These are phyloP conservation scores for Backusella sp. DNA, from an alignment of 192 early-diverging fungal species.

Conservation along the genomic window DNA sequence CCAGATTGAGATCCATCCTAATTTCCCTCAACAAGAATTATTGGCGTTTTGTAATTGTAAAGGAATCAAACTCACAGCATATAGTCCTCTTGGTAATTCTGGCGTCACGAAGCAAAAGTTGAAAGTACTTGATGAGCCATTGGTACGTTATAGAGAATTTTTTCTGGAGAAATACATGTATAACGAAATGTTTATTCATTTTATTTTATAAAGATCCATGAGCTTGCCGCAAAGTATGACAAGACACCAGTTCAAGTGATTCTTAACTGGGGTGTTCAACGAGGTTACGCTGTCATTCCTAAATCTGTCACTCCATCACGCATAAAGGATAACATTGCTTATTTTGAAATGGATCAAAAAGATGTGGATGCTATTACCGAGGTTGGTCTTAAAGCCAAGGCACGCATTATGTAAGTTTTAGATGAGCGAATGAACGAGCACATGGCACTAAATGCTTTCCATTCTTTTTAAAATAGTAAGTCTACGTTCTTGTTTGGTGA, in stretches of 20 bases:
- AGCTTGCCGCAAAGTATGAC: constrained; percentile 44
- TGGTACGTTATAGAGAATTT: neutral
- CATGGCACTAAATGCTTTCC: no score
- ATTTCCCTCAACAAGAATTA: constrained; percentile 64
- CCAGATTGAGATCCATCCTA: constrained; percentile 86
- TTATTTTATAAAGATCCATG: constrained; percentile 32
- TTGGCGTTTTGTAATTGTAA: constrained; percentile 69
- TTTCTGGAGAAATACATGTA: neutral
- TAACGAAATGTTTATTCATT: neutral
- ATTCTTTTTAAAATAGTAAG: no score
- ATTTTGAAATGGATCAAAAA: constrained; percentile 34
- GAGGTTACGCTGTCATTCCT: constrained; percentile 58
- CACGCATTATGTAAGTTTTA: neutral
- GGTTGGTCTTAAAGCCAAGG: constrained; percentile 15
- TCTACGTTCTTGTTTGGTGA: no score
- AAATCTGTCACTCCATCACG: constrained; percentile 56
- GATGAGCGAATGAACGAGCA: no score
- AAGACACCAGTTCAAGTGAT: constrained; percentile 53
- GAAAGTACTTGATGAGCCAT: no score
- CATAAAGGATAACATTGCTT: constrained; percentile 52
- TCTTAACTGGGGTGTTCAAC: constrained; percentile 54
- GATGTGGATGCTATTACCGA: constrained; percentile 26
- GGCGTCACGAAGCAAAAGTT: neutral
- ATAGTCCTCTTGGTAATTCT: constrained; percentile 73
- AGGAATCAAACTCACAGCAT: constrained; percentile 72